A percentile compares a stretch with the other conserved stretches of the same genome.
Conservation (phyloP, 176 grass and related monocot species). For the Carex scoparia region DNA sequence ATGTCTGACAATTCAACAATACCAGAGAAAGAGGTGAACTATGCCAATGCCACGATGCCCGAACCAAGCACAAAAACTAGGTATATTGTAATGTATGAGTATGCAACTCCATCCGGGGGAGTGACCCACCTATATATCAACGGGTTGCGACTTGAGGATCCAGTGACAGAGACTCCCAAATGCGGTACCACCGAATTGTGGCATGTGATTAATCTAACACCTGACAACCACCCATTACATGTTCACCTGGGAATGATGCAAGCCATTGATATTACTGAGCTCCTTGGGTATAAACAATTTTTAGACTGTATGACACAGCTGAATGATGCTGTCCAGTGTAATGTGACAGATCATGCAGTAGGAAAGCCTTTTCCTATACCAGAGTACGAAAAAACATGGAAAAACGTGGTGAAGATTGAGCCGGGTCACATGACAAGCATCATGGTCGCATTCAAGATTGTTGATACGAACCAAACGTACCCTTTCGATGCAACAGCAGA, state of each 20-base stretch:
- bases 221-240: constrained; percentile 75
- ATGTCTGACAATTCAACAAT: constrained; percentile 22
- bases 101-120: background rate
- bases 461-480: constrained; percentile 41
- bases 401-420: constrained; percentile 62
- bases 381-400: constrained; percentile 72
- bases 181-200: constrained; percentile 53
- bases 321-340: constrained; percentile 46
- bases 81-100: constrained; percentile 25
- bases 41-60: background rate
- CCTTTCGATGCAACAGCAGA: constrained; percentile 69
- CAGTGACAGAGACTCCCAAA: constrained; percentile 59
- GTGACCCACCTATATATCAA: constrained; percentile 73
- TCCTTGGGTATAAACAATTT: constrained; percentile 24
- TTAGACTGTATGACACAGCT: constrained; percentile 36
- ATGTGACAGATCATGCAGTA: constrained; percentile 38
- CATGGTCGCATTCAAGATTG: constrained; percentile 54
- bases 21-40: constrained; percentile 14
- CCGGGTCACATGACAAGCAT: constrained; percentile 53
- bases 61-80: constrained; percentile 20
- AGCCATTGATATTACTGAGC: constrained; percentile 27
- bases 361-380: constrained; percentile 29
- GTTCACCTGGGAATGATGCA: constrained; percentile 57
- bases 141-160: constrained; percentile 53
- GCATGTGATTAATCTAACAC: constrained; percentile 77